Evolutionary conservation across 495 filamentous ascomycete genomes (phyloP).

Genomic region (Trichoderma virens): DNA sequence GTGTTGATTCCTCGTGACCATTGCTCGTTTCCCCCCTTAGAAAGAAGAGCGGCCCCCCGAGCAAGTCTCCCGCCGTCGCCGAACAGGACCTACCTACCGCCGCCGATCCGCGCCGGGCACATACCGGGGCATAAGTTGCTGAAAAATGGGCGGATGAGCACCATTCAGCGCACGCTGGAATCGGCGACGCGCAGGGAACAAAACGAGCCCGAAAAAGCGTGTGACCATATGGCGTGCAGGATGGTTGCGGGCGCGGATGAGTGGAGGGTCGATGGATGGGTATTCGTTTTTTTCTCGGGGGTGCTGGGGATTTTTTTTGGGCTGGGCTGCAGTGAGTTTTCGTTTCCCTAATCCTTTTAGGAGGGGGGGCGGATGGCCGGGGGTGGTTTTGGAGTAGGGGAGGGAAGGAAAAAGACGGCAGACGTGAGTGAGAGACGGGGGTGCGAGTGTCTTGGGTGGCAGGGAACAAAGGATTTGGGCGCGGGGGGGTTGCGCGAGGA

Average conservation of each 20-base stretch:
- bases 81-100: not conserved
- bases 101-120: constrained; percentile 1
- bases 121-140: not conserved
- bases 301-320: constrained; percentile 9
- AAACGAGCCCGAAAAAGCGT: constrained; percentile 26
- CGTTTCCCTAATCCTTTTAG: not conserved
- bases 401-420: constrained; percentile 14
- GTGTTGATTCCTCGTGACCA: too few species aligned
- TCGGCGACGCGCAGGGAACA: constrained; percentile 22
- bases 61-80: not conserved
- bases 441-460: too few species aligned
- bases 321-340: too few species aligned
- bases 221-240: not conserved
- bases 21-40: not conserved
- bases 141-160: constrained; percentile 11
- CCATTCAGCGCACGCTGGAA: constrained; percentile 17
- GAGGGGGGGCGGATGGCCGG: constrained; percentile 4
- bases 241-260: not conserved
- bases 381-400: constrained; percentile 16
- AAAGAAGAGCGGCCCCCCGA: not conserved
- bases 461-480: not conserved
- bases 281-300: not conserved
- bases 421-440: too few species aligned
- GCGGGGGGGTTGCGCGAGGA: not conserved
- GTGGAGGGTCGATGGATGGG: not conserved